phyloP scores from a whole-genome alignment of 1,139 yeast species.

The Scheffersomyces titani region DNA sequence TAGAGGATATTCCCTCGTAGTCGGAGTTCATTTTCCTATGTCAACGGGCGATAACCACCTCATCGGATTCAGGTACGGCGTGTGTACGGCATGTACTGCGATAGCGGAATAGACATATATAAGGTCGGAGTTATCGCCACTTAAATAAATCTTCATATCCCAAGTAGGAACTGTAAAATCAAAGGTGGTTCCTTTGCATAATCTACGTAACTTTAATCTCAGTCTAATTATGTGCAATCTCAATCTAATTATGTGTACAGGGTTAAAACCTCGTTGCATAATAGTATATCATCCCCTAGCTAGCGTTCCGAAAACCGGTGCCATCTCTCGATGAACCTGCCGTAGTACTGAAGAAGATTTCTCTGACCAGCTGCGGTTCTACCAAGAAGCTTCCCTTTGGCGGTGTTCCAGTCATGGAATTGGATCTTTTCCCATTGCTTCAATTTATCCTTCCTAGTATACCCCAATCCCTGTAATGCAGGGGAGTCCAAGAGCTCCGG shows the following conservation, averaged over 20 bases:
- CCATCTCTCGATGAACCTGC: constrained; percentile 47
- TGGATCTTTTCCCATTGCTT: constrained; percentile 38
- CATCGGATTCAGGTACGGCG: neutral
- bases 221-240: neutral
- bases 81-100: too few species aligned
- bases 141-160: neutral
- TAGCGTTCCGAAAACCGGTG: constrained; percentile 18
- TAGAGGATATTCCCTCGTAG: neutral
- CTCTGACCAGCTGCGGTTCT: constrained; percentile 40
- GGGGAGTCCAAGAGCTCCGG: constrained; percentile 43
- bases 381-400: constrained; percentile 44
- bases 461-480: constrained; percentile 32
- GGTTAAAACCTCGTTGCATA: too few species aligned
- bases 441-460: constrained; percentile 23
- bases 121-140: too few species aligned
- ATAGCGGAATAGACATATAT: too few species aligned
- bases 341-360: constrained; percentile 33
- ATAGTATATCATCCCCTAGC: too few species aligned
- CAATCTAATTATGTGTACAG: neutral
- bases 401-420: constrained; percentile 41
- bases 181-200: neutral
- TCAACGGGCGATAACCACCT: neutral
- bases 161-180: neutral
- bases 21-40: neutral
- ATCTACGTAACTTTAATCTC: neutral